phyloP scores from a whole-genome alignment of 768 basidiomycete genomes.

The Sporobolomyces pararoseus region DNA sequence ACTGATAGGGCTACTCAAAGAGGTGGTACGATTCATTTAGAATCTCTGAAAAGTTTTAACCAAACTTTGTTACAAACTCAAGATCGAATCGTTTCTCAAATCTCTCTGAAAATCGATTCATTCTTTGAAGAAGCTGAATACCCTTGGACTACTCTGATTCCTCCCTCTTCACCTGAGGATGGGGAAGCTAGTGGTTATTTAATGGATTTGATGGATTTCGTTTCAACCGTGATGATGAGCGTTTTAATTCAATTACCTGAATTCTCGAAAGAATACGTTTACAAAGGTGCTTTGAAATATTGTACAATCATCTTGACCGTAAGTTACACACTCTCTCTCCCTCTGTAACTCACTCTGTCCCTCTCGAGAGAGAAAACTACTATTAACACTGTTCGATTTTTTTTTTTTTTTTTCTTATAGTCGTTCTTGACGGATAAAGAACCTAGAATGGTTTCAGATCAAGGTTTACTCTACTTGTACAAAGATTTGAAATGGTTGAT shows the following conservation, averaged over 20 bases:
- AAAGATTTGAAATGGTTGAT: slow-evolving; percentile 43
- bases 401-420: slow-evolving; percentile 15
- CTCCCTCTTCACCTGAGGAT: slow-evolving; percentile 56
- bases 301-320: slow-evolving; percentile 88
- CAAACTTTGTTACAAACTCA: slow-evolving; percentile 66
- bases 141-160: slow-evolving; percentile 67
- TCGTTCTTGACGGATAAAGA: slow-evolving; percentile 42
- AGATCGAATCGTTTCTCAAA: slow-evolving; percentile 71
- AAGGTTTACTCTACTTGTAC: slow-evolving; percentile 37
- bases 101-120: slow-evolving; percentile 86
- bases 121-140: slow-evolving; percentile 95
- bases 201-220: slow-evolving; percentile 90
- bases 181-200: slow-evolving; percentile 86
- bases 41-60: slow-evolving; percentile 59
- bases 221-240: slow-evolving; percentile 85
- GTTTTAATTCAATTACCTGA: slow-evolving; percentile 65
- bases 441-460: slow-evolving; percentile 36
- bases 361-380: too few species aligned
- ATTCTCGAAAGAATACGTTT: slow-evolving; percentile 78
- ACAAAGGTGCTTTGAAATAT: slow-evolving; percentile 79
- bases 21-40: slow-evolving; percentile 61
- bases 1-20: slow-evolving; percentile 68
- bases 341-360: neutral
- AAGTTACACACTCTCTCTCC: slow-evolving; percentile 43
- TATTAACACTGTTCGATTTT: too few species aligned